Percentiles rank a stretch among this genome's conserved stretches.
Conservation (phyloP, 2,329 filamentous ascomycete genomes). For the Corynespora cassiicola region DNA sequence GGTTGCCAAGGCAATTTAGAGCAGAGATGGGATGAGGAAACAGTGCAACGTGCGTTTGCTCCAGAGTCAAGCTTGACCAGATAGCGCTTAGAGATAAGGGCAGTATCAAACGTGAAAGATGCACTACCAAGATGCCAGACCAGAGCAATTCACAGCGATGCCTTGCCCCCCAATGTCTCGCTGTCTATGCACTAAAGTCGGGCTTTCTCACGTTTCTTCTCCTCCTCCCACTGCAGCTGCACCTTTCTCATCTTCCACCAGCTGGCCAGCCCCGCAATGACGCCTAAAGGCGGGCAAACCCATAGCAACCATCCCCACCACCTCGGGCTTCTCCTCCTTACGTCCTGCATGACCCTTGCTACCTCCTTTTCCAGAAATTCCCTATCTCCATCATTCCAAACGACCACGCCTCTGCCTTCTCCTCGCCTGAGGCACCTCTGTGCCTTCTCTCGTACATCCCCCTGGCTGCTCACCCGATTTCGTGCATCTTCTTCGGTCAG, state of each 20-base stretch:
- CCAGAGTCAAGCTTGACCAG: too few species aligned
- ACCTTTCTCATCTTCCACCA: constrained; percentile 75
- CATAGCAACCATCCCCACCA: constrained; percentile 84
- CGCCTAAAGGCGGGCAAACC: constrained; percentile 76
- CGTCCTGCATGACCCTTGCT: constrained; percentile 66
- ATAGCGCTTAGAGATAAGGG: neutral
- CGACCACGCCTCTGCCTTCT: constrained; percentile 71
- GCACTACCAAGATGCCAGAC: constrained; percentile 14
- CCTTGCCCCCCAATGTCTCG: too few species aligned
- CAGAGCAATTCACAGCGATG: constrained; percentile 51
- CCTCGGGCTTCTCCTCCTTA: constrained; percentile 69
- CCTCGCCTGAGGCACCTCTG: constrained; percentile 73
- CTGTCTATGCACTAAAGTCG: too few species aligned
- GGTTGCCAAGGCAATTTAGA: too few species aligned
- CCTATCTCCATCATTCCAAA: constrained; percentile 87
- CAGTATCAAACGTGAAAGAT: constrained; percentile 18
- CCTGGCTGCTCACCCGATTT: constrained; percentile 86
- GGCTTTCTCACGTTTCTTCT: constrained; percentile 62
- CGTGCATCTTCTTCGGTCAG: constrained; percentile 84
- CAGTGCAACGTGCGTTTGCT: too few species aligned
- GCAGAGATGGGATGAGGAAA: too few species aligned
- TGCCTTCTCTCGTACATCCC: constrained; percentile 84
- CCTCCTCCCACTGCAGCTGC: constrained; percentile 73
- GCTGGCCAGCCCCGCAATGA: constrained; percentile 71
- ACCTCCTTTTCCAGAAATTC: constrained; percentile 74